Conservation (phyloP, 2,329 filamentous ascomycete species). For the Elsinoe arachidis region DNA sequence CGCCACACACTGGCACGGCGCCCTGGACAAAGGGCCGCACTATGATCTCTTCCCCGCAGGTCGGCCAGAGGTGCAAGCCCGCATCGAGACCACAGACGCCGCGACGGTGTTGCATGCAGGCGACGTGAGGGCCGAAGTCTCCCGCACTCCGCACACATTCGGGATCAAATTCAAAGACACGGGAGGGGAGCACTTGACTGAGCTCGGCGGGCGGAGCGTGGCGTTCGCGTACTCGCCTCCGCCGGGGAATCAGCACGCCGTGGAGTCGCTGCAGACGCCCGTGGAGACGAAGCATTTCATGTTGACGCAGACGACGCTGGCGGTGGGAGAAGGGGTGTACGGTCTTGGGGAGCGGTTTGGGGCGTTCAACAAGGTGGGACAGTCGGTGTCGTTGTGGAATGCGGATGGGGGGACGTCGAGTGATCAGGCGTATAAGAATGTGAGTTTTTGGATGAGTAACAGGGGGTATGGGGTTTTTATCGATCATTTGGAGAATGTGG, state of each 20-base stretch:
- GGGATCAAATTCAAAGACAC: conserved; percentile 48
- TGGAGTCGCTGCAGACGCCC: conserved; percentile 47
- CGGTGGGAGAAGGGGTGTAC: conserved; percentile 57
- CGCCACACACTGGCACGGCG: conserved; percentile 50
- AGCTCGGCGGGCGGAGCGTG: conserved; percentile 47
- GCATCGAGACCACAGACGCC: conserved; percentile 34
- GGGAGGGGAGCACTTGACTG: conserved; percentile 46
- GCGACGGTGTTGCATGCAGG: conserved; percentile 46
- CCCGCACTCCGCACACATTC: conserved; percentile 42
- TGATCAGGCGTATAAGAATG: conserved; percentile 65
- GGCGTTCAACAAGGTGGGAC: conserved; percentile 66
- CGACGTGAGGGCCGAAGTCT: conserved; percentile 44
- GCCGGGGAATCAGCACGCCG: conserved; percentile 44
- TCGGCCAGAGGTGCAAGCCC: conserved; percentile 33
- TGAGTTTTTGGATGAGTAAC: conserved; percentile 61
- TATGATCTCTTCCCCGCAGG: conserved; percentile 51
- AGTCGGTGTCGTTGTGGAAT: conserved; percentile 57
- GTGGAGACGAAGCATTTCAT: conserved; percentile 34
- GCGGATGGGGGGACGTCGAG: conserved; percentile 56
- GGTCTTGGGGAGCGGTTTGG: conserved; percentile 71
- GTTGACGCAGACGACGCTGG: conserved; percentile 38
- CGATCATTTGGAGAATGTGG: conserved; percentile 59
- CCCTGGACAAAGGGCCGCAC: conserved; percentile 44
- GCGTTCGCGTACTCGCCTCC: conserved; percentile 50
- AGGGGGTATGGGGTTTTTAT: conserved; percentile 71